Conservation (phyloP, 345 rosid genomes). For the Dipteronia dyeriana region DNA sequence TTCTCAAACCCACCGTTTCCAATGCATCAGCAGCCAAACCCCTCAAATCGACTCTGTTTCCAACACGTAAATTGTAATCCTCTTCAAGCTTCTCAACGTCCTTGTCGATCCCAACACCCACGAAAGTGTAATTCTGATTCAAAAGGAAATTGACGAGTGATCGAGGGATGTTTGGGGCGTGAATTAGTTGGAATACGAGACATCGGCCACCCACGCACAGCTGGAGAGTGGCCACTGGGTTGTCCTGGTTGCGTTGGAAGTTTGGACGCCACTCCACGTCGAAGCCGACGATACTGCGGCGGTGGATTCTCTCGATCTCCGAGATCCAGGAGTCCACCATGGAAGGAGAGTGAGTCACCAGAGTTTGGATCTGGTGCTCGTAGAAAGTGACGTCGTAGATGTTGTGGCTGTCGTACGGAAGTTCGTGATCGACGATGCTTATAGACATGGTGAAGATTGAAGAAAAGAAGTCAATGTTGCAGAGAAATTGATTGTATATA, state of each 20-base stretch:
- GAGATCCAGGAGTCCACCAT: conserved; percentile 39
- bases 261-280: conserved; percentile 65
- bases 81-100: conserved; percentile 43
- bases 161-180: conserved; percentile 35
- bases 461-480: too few species aligned
- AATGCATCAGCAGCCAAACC: conserved; percentile 28
- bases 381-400: conserved; percentile 42
- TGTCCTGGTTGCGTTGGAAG: conserved; percentile 20
- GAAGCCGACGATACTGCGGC: conserved; percentile 41
- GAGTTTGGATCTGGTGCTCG: conserved; percentile 37
- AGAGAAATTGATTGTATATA: too few species aligned
- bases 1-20: conserved; percentile 25
- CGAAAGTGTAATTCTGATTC: conserved; percentile 27
- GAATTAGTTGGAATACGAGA: conserved; percentile 46
- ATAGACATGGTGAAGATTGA: conserved; percentile 21
- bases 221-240: conserved; percentile 47
- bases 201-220: conserved; percentile 42
- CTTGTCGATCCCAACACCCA: conserved; percentile 40
- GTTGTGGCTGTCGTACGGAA: conserved; percentile 39
- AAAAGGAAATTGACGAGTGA: conserved; percentile 40
- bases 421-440: conserved; percentile 31
- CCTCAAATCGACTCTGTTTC: conserved; percentile 41
- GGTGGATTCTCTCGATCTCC: conserved; percentile 17
- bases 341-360: conserved; percentile 36
- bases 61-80: conserved; percentile 28